Base-by-base conservation (phyloP, 108 stramenopile genomes). In the Aurantiochytrium sp. region DNA sequence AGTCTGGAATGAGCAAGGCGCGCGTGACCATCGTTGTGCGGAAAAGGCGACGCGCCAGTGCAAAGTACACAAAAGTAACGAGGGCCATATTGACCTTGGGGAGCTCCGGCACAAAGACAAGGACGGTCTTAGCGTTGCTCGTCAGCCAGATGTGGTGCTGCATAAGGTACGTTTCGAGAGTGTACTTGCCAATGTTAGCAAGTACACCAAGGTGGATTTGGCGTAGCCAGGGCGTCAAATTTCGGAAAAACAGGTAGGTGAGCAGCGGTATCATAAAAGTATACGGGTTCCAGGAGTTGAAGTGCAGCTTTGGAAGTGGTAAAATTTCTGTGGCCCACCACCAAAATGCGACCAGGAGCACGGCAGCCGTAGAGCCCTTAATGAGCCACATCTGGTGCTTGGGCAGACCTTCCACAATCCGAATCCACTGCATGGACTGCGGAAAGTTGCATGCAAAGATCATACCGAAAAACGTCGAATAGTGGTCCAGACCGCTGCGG, bases 71-170 rank as follows among this genome's bases (percentile, higher is more conserved):
- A 12, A 51, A 45, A n/a, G 88, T 60, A n/a, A 88, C 88, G 47
- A 88, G 21, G 49, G 42, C 88, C 45, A 88, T 25, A 60, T 88
- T 88, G 60, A 60, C 18, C 60, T 60, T 60, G 60, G 35, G 59
- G 60, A 21, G 51, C 45, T 59, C 60, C 23, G 93, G 93, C 0
- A 93, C 88, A 23, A 94, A 51, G 0, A 90, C 88, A 5, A 92
- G 91, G 14, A 94, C 73, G 28, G 93, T 94, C 91, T 93, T 93
- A 0, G 93, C 94, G 59, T 93, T 94, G 51, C 89, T 90, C n/a
- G 93, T 97, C 23, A 99, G 91, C 97, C 97, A 98, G 57, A 98
- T 93, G 90, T 99, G 99, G 93, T 98, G 97, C 93, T 99, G 99
- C 96, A 98, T 95, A 44, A 98, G 91, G 92, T 99, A 99, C 4